Base-by-base conservation (phyloP, 805 yeast genomes). In the Metschnikowia kofuensis region DNA sequence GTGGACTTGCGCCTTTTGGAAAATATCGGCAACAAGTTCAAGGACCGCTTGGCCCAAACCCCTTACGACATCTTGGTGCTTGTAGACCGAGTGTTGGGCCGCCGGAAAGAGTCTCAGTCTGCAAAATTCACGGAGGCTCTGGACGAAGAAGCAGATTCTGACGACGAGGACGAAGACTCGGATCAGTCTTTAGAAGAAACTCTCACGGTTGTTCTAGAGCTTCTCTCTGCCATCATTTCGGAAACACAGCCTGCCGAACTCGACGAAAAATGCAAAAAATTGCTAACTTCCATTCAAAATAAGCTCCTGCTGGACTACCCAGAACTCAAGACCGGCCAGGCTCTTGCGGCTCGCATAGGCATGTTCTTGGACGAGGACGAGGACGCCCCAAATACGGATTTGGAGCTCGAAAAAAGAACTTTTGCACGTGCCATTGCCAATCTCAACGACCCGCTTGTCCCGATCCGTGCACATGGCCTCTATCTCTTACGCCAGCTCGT, bases 401-500 rank as follows among this genome's bases (percentile, higher is more conserved):
- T 51, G 38, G 72, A 69, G 10, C 48, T 61, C 7, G 78, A 83
- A 41, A 63, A 64, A 28, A 68, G 67, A 26, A 52, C 65, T 0
- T 66, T 86, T 41, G 75, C 78, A 13, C 72, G 79, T 31, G 96
- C 96, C 0, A 67, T 88, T 35, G 70, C 77, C 1, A 80, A 83
- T 50, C 65, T 94, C 38, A 82, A 82, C 48, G 96, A 91, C 65
- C 87, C 91, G 0, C 67, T 86, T 38, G 84, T 87, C 3, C 96
- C 98, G 0, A 79, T 92, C 2, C 74, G 90, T 46, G 98, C 96
- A 0, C 90, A 87, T 64, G 98, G 98, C 0, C 67, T 94, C 8
- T 79, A 78, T 53, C 65, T 83, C 26, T 64, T 92, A 30, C 72
- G 89, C 29, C 74, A 77, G 48, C 69, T 89, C 38, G 72, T 81